phyloP scores from a whole-genome alignment of 129 eudicot genomes.

The Lonicera japonica region DNA sequence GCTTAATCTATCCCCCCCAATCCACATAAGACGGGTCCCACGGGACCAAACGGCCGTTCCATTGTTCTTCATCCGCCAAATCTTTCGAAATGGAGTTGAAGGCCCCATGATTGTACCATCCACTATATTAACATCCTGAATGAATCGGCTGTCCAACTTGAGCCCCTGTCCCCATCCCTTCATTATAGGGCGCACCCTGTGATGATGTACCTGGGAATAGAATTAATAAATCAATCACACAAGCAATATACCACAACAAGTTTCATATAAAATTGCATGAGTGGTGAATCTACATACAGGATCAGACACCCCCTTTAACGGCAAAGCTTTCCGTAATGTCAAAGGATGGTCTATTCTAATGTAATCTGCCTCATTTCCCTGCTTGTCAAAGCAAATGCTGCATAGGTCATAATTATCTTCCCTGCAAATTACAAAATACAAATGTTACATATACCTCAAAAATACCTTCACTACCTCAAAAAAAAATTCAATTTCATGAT shows the following conservation, averaged over 20 bases:
- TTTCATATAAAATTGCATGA: background rate
- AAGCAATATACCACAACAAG: background rate
- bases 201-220: background rate
- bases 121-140: conserved; percentile 68
- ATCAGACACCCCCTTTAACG: conserved; percentile 33
- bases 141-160: conserved; percentile 71
- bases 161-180: conserved; percentile 28
- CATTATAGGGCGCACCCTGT: conserved; percentile 7
- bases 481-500: background rate
- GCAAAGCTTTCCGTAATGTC: conserved; percentile 21
- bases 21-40: conserved; percentile 77
- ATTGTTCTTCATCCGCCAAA: conserved; percentile 91
- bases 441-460: background rate
- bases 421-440: conserved; percentile 41
- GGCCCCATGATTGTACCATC: conserved; percentile 92
- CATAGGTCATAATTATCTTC: conserved; percentile 81
- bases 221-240: background rate
- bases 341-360: conserved; percentile 62
- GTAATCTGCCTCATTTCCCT: conserved; percentile 55
- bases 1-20: conserved; percentile 75
- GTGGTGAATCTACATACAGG: conserved; percentile 32
- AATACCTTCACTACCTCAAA: background rate
- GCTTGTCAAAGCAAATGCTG: conserved; percentile 47
- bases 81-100: conserved; percentile 64
- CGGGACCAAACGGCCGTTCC: conserved; percentile 68